A percentile compares a stretch with the other conserved stretches of the same genome.
Conservation (phyloP, 202 grass and related monocot genomes). For the Eragrostis tef region DNA sequence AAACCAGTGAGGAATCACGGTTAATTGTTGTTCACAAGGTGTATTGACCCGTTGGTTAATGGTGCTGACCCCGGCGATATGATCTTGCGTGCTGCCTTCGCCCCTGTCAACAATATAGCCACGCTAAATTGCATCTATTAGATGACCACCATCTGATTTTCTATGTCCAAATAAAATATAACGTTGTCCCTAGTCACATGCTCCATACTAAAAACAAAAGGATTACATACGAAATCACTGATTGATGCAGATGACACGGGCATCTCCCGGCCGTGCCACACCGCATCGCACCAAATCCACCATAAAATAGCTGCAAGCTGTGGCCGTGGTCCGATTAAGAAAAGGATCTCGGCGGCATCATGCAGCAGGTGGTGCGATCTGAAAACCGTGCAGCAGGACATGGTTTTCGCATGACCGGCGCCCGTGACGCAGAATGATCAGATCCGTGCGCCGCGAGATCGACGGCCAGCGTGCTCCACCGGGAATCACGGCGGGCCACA, state of each 20-base stretch:
- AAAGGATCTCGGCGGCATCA: not conserved
- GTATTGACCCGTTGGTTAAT: no score
- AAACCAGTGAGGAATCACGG: no score
- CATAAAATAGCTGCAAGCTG: not conserved
- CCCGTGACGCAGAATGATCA: not conserved
- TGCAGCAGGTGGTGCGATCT: not conserved
- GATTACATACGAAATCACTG: not conserved
- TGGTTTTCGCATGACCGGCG: conserved; percentile 1
- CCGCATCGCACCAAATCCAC: not conserved
- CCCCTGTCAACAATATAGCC: no score
- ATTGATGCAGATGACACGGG: not conserved
- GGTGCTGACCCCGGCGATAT: no score
- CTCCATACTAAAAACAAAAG: not conserved
- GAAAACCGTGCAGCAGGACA: not conserved
- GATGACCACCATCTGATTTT: not conserved
- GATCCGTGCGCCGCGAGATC: not conserved
- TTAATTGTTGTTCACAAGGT: no score
- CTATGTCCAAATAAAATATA: not conserved
- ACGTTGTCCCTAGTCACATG: not conserved
- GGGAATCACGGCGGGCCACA: not conserved
- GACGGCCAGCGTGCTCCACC: not conserved
- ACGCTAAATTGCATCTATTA: no score
- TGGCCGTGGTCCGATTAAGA: not conserved
- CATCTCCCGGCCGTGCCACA: not conserved
- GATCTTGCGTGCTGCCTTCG: no score